Conservation (phyloP, 1,139 yeast genomes). For the Scheffersomyces cryptocercus region DNA sequence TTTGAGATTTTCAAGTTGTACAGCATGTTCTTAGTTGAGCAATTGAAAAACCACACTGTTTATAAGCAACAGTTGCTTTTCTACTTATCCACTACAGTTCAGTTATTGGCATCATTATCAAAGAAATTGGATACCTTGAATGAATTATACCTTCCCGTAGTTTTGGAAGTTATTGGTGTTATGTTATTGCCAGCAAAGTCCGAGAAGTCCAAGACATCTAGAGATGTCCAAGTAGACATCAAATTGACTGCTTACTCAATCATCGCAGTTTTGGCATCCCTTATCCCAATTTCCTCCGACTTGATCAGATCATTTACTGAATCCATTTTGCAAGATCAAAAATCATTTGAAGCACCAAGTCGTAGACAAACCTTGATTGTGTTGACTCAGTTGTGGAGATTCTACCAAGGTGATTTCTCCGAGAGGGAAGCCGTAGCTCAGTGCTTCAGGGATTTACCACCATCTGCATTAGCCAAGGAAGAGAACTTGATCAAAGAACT, state of each 20-base stretch:
- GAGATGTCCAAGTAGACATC: conserved; percentile 55
- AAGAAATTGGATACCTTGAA: conserved; percentile 31
- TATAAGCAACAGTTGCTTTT: conserved; percentile 76
- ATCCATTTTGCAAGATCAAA: conserved; percentile 51
- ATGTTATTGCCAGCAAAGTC: conserved; percentile 37
- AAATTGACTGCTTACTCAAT: conserved; percentile 84
- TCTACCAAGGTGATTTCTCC: conserved; percentile 20
- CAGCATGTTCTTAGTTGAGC: conserved; percentile 56
- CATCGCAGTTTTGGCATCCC: conserved; percentile 72
- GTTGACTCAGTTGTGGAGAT: conserved; percentile 46
- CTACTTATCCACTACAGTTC: conserved; percentile 74
- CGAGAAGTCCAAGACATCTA: conserved; percentile 18
- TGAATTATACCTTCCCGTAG: conserved; percentile 45
- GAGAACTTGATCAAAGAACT: conserved; percentile 17
- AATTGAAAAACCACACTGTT: conserved; percentile 54
- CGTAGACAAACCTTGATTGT: conserved; percentile 39
- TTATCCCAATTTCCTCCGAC: conserved; percentile 64
- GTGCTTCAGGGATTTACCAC: conserved; percentile 19
- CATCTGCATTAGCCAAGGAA: conserved; percentile 14
- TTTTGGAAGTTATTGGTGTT: conserved; percentile 59
- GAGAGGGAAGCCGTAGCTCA: conserved; percentile 11
- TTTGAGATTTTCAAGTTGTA: conserved; percentile 67
- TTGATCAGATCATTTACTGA: conserved; percentile 70
- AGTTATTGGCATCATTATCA: conserved; percentile 45
- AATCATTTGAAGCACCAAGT: conserved; percentile 18